Percentiles rank a stretch among this genome's conserved stretches.
Conservation (phyloP, 2,329 filamentous ascomycete genomes). For the Epichloe brachyelytri region DNA sequence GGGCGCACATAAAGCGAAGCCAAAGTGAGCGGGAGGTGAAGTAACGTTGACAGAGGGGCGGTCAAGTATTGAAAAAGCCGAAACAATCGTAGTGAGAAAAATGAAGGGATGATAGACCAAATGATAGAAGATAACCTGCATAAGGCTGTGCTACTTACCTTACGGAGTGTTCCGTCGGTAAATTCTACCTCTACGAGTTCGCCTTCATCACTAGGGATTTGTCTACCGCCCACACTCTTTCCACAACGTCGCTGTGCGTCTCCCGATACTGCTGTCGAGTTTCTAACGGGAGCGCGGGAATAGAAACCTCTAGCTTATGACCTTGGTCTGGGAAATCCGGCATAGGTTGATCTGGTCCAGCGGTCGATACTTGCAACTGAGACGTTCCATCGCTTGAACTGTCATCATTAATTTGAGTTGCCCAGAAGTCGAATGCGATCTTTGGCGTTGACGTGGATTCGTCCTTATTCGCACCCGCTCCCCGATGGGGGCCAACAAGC, state of each 20-base stretch:
- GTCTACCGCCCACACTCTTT: constrained; percentile 21
- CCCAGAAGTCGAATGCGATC: constrained; percentile 8
- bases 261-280: constrained; percentile 17
- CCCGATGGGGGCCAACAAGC: background rate
- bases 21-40: constrained; percentile 1
- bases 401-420: background rate
- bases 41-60: no score
- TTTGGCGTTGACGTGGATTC: background rate
- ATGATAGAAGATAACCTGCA: background rate
- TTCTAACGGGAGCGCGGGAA: constrained; percentile 16
- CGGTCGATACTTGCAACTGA: background rate
- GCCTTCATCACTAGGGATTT: constrained; percentile 12
- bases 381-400: background rate
- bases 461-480: background rate
- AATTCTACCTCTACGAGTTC: constrained; percentile 28
- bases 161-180: constrained; percentile 30
- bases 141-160: constrained; percentile 18
- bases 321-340: background rate
- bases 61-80: background rate
- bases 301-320: constrained; percentile 16
- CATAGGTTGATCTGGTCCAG: background rate
- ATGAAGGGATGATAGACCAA: background rate
- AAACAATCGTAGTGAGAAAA: background rate
- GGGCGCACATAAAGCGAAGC: background rate
- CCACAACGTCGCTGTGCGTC: constrained; percentile 24